A percentile compares a stretch with the other conserved stretches of the same genome.
Evolutionary conservation across 2,329 filamentous ascomycete genomes (phyloP).

Genomic region (Cryphonectria japonica): DNA sequence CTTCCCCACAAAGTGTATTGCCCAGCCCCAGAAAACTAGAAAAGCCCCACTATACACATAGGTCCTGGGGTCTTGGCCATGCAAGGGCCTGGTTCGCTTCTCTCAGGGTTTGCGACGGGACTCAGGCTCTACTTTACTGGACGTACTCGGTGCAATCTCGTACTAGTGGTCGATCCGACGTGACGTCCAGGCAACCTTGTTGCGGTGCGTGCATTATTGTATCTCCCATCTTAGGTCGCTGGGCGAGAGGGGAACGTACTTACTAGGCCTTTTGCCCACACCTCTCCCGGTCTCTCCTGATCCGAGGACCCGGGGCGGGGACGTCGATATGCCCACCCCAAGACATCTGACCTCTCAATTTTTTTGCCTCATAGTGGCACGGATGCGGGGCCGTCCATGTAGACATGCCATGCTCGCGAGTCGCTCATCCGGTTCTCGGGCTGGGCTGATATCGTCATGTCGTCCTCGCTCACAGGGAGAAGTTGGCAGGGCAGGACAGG

Average conservation of each 20-base stretch:
- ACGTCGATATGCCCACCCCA: background rate
- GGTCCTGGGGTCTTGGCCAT: background rate
- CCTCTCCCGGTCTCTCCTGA: background rate
- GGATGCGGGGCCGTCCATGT: slow-evolving; percentile 3
- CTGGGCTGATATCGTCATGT: background rate
- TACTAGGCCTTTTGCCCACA: background rate
- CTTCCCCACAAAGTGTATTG: slow-evolving; percentile 14
- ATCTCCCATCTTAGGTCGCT: background rate
- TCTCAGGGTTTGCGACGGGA: background rate
- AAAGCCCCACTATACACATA: background rate
- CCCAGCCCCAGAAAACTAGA: background rate
- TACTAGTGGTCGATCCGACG: background rate
- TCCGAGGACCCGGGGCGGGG: background rate
- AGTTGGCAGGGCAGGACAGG: background rate
- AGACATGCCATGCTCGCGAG: slow-evolving; percentile 1
- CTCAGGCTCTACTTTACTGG: too few species aligned
- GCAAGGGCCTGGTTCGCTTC: background rate
- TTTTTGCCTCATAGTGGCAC: background rate
- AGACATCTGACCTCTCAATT: slow-evolving; percentile 1
- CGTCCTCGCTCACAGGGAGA: background rate
- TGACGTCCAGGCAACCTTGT: background rate
- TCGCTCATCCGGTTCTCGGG: slow-evolving; percentile 1
- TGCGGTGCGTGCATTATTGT: background rate
- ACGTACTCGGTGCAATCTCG: background rate
- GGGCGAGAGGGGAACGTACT: background rate